Percentiles rank a stretch among this genome's conserved stretches.
Conservation (phyloP, 164 flowering plant genomes). For the Sextonia rubra region DNA sequence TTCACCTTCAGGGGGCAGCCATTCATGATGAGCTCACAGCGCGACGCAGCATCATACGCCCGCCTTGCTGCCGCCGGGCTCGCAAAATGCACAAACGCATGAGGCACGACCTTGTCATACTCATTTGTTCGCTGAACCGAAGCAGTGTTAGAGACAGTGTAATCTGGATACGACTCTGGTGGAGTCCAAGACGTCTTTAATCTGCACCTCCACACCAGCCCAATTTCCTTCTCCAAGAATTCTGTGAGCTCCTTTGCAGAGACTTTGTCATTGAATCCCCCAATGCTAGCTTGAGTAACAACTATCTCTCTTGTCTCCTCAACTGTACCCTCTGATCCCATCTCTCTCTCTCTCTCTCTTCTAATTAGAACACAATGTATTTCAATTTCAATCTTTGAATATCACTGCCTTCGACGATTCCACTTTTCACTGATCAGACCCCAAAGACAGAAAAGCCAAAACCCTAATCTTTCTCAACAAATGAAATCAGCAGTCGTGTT, state of each 20-base stretch:
- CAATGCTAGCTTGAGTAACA: slow-evolving; percentile 61
- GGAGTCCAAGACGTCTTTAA: slow-evolving; percentile 89
- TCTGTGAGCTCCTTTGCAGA: slow-evolving; percentile 45
- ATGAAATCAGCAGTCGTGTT: too few relatives aligned
- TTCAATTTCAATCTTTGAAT: too few relatives aligned
- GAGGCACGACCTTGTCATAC: slow-evolving; percentile 67
- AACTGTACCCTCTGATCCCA: slow-evolving; percentile 29
- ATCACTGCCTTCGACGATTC: too few relatives aligned
- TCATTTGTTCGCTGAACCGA: slow-evolving; percentile 23
- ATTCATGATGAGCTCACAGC: slow-evolving; percentile 37
- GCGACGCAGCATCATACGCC: slow-evolving; percentile 49
- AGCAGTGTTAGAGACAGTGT: slow-evolving; percentile 20
- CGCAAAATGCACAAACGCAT: slow-evolving; percentile 91
- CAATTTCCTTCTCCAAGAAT: slow-evolving; percentile 52
- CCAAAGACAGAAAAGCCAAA: too few relatives aligned
- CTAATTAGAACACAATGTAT: not conserved
- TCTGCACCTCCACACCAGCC: slow-evolving; percentile 67
- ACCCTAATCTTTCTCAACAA: too few relatives aligned
- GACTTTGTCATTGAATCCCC: slow-evolving; percentile 51
- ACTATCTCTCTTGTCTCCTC: slow-evolving; percentile 22
- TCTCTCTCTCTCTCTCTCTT: slow-evolving; percentile 12
- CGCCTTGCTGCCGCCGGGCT: slow-evolving; percentile 32
- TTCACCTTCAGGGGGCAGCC: slow-evolving; percentile 45
- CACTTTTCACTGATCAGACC: too few relatives aligned
- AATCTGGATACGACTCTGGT: slow-evolving; percentile 59